Base-by-base conservation (phyloP, 139 green algal species). In the Tetradesmus lagerheimii region DNA sequence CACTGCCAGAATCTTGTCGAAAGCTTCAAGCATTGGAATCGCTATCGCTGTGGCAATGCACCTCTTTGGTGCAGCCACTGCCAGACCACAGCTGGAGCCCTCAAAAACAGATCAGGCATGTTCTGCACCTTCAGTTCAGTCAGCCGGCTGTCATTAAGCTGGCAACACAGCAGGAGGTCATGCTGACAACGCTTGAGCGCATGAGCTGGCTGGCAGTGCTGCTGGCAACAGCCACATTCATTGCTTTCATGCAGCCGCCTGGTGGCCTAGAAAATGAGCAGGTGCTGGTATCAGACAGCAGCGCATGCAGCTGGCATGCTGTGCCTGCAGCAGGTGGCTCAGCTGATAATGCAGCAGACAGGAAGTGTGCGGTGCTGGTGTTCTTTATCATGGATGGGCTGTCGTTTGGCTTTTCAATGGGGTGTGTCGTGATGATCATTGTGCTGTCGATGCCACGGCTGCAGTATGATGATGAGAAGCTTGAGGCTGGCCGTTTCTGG, bases 171-270 rank as follows among this genome's bases (percentile, higher is more conserved):
- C 84, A 89, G 64, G 84, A 89, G 25, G 31, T 64, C 62, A 89
- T 89, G 84, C 64, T 89, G 84, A 80, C 84, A 14, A 89, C 84
- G 1, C 84, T 89, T 35, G 84, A 89, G 84, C 84, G 84, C 84
- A 82, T 89, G 84, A 67, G 35, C 57, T 89, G 84, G 84, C 41
- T 89, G 1, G 84, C 47, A 38, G 37, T 89, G 64, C 64, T 89
- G 64, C 35, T 89, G 62, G 84, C 62, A 31, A 89, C 84, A n/a
- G 84, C 84, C 14, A 89, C 84, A 1, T 89, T 89, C 1, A 67
- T 89, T 2, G 84, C 84, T 2, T 89, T 89, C 84, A 12, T 89
- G 84, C 84, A 89, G 64, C 84, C 84, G 41, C 31, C 31, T 37
- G 84, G 81, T 35, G 50, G 34, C 50, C 18, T 66, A 4, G 23